These are phyloP conservation scores for Nymphaea thermarum DNA, from an alignment of 164 flowering plant genomes.

Conservation along the genomic window DNA sequence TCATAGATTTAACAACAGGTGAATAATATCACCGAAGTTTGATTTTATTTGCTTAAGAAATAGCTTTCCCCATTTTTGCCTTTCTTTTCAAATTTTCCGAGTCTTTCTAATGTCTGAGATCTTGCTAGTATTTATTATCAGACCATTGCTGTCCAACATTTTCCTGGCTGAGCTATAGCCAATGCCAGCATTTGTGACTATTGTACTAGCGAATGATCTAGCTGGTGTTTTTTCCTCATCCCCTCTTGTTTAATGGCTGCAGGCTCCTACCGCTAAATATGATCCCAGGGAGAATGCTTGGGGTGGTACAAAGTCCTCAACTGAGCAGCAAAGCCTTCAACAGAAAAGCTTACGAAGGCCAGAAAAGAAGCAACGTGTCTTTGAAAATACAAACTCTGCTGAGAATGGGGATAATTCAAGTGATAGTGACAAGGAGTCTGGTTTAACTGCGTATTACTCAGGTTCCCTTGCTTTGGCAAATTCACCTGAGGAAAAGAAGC, in stretches of 20 bases:
- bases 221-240: not conserved
- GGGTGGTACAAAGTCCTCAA: slow-evolving; percentile 19
- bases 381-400: slow-evolving; percentile 28
- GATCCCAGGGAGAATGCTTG: slow-evolving; percentile 29
- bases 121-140: too few relatives aligned
- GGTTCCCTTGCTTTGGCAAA: slow-evolving; percentile 57
- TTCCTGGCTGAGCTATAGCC: too few relatives aligned
- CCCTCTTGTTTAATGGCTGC: slow-evolving; percentile 13
- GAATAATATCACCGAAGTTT: too few relatives aligned
- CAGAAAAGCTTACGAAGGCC: slow-evolving; percentile 39
- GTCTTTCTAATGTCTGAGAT: too few relatives aligned
- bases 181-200: too few relatives aligned
- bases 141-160: too few relatives aligned
- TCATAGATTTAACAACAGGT: too few relatives aligned
- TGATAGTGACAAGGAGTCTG: slow-evolving; percentile 86
- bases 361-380: slow-evolving; percentile 60
- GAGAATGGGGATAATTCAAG: slow-evolving; percentile 68
- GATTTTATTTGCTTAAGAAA: too few relatives aligned
- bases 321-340: slow-evolving; percentile 25
- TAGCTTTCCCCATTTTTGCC: too few relatives aligned
- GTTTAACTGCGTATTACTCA: slow-evolving; percentile 58
- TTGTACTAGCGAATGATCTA: not conserved
- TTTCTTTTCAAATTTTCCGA: too few relatives aligned
- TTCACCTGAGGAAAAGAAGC: slow-evolving; percentile 83
- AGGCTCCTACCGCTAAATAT: slow-evolving; percentile 37